Base-by-base conservation (phyloP, 768 basidiomycete species). In the Naganishia antarctica region DNA sequence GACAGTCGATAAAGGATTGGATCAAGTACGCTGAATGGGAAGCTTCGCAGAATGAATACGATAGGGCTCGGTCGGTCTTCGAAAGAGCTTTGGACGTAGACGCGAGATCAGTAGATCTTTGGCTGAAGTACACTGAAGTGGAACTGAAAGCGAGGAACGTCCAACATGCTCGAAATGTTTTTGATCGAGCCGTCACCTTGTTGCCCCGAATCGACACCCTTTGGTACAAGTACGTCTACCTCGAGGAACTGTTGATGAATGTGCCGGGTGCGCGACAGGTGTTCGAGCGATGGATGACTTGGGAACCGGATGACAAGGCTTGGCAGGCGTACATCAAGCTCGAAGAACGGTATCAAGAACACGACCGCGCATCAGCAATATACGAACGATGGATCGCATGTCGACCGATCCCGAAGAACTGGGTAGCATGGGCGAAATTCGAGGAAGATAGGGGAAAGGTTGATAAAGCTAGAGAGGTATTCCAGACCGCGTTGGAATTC, bases 311-410 rank as follows among this genome's bases (percentile, higher is more conserved):
- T 71, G 96, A 98, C 84, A 97, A 97, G 60, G 92, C 94, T 3
- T 99, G 94, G 94, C 90, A 92, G 74, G 91, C 91, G n/a, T 98
- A 94, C 79, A 90, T 98, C 82, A 98, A 99, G 80, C 82, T 98
- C 76, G 96, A 99, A 80, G 86, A 88, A 73, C 84, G 96, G 58
- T 99, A 98, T 75, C 81, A 86, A 63, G 96, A 99, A 78, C 79
- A 85, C 23, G 96, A 97, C 70, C 83, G 96, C 9, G 94, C 92
- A 2, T 94, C 91, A 64, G 81, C 86, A 23, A 87, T 98, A 37
- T 96, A 94, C 74, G 94, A 98, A 63, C 72, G 78, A 51, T 78
- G 77, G 73, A 79, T 82, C 62, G 80, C 77, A 11, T 61, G 89
- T 29, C 78, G 84, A 23, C 85, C 85, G 0, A 84, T 84, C 64